These are phyloP conservation scores for Stagonosporopsis chrysanthemi DNA, from an alignment of 2,329 filamentous ascomycete genomes.

Conservation along the genomic window DNA sequence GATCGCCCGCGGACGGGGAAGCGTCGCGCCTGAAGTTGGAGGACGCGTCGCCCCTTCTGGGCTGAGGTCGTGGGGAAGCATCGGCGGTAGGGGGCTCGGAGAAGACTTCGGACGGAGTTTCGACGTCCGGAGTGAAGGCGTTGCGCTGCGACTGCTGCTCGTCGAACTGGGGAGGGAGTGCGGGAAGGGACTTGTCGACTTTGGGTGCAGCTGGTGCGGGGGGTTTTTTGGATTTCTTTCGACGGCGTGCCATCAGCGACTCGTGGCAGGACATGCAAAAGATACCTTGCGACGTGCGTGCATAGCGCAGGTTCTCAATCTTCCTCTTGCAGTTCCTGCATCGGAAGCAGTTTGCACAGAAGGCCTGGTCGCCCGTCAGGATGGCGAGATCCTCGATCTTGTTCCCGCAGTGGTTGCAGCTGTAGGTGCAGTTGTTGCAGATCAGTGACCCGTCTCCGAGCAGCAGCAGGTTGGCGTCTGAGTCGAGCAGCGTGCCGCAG, in stretches of 20 bases:
- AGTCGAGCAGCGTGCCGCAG: constrained; percentile 94
- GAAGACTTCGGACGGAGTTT: constrained; percentile 67
- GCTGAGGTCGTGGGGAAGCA: constrained; percentile 63
- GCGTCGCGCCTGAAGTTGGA: constrained; percentile 49
- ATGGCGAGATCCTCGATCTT: constrained; percentile 99
- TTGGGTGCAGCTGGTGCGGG: constrained; percentile 59
- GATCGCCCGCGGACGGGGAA: constrained; percentile 45
- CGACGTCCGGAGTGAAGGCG: constrained; percentile 64
- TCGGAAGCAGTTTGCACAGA: constrained; percentile 95
- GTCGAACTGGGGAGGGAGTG: constrained; percentile 77
- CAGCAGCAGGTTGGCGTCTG: constrained; percentile 94
- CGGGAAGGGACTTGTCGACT: constrained; percentile 90
- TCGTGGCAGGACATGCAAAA: constrained; percentile 99
- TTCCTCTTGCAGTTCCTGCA: constrained; percentile 98
- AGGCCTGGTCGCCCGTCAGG: constrained; percentile 95
- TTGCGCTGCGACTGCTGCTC: constrained; percentile 62
- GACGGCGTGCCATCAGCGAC: constrained; percentile 88
- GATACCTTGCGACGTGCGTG: constrained; percentile 95
- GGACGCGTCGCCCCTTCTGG: constrained; percentile 47
- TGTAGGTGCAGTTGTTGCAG: constrained; percentile 99
- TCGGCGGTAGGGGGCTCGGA: constrained; percentile 72
- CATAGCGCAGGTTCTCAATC: constrained; percentile 98
- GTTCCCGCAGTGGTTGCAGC: constrained; percentile 93
- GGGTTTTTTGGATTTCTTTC: constrained; percentile 77
- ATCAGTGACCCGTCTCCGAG: constrained; percentile 97